Percentiles rank a stretch among this genome's conserved stretches.
phyloP scores from a whole-genome alignment of 1,284 basidiomycete species.

The Microbotryum violaceum region DNA sequence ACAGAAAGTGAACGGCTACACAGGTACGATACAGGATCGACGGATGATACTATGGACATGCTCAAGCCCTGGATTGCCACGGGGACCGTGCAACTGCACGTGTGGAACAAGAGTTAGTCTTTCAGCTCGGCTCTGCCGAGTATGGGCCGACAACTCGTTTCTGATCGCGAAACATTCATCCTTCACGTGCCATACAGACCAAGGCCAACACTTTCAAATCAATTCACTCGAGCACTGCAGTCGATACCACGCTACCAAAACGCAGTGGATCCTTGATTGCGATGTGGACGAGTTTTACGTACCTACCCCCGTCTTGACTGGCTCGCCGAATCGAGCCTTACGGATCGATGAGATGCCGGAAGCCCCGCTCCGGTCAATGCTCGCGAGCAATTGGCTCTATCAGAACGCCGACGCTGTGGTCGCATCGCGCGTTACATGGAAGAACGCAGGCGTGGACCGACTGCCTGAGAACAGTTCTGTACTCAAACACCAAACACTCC shows the following conservation, averaged over 20 bases:
- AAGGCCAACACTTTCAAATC: conserved; percentile 3
- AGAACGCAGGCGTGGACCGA: not conserved
- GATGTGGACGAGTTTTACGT: conserved; percentile 17
- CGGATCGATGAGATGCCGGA: not conserved
- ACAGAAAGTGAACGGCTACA: not conserved
- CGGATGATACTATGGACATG: conserved; percentile 1
- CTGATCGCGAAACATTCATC: not conserved
- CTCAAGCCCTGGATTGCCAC: conserved; percentile 8
- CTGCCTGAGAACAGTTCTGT: not conserved
- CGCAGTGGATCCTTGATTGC: conserved; percentile 10
- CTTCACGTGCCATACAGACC: not conserved
- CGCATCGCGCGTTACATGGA: not conserved
- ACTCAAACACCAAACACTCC: not conserved
- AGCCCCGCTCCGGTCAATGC: not conserved
- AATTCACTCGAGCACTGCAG: conserved; percentile 10
- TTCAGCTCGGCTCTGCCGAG: not conserved
- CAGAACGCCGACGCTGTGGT: conserved; percentile 1
- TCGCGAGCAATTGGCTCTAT: conserved; percentile 7
- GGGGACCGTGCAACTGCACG: conserved; percentile 7
- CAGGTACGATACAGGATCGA: conserved; percentile 9
- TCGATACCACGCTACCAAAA: not conserved
- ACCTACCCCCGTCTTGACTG: not conserved
- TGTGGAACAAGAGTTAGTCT: not conserved
- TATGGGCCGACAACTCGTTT: not conserved
- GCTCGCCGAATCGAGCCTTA: not conserved